phyloP scores from a whole-genome alignment of 495 filamentous ascomycete species.

The Tuber microsphaerosporum region DNA sequence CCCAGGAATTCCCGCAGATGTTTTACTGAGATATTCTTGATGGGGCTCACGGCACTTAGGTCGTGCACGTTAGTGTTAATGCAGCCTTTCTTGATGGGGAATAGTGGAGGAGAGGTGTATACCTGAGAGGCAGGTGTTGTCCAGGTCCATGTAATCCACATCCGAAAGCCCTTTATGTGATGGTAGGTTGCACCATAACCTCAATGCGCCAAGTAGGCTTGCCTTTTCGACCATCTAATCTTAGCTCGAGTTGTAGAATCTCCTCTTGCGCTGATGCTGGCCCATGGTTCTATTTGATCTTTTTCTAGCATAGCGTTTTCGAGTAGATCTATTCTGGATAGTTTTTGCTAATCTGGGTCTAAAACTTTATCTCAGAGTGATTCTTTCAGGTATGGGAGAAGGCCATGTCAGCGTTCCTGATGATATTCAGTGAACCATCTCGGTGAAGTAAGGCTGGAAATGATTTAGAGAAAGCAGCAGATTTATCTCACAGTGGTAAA shows the following conservation, averaged over 20 bases:
- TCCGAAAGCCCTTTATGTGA: slow-evolving; percentile 23
- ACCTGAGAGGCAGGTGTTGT: slow-evolving; percentile 24
- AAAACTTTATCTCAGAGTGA: slow-evolving; percentile 59
- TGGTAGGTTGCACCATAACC: slow-evolving; percentile 38
- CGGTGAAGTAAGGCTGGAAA: neutral
- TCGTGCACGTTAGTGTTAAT: slow-evolving; percentile 10
- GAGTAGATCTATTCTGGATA: slow-evolving; percentile 53
- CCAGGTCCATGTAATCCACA: slow-evolving; percentile 33
- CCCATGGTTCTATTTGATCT: slow-evolving; percentile 60
- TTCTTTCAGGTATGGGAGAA: slow-evolving; percentile 68
- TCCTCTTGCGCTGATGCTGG: slow-evolving; percentile 73
- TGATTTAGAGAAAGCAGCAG: neutral
- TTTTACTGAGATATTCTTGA: slow-evolving; percentile 59
- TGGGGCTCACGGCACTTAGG: slow-evolving; percentile 52
- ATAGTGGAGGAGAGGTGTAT: neutral
- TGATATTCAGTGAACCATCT: slow-evolving; percentile 48
- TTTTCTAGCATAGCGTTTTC: slow-evolving; percentile 42
- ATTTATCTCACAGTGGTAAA: neutral
- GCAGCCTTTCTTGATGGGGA: neutral
- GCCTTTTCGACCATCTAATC: slow-evolving; percentile 59
- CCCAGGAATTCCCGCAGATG: slow-evolving; percentile 68
- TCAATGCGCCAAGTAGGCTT: slow-evolving; percentile 49
- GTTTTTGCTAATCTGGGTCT: slow-evolving; percentile 56
- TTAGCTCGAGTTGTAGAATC: slow-evolving; percentile 69
- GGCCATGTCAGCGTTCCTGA: slow-evolving; percentile 61